phyloP scores from a whole-genome alignment of 371 early-diverging fungal species.

The Fennellomyces sp. region DNA sequence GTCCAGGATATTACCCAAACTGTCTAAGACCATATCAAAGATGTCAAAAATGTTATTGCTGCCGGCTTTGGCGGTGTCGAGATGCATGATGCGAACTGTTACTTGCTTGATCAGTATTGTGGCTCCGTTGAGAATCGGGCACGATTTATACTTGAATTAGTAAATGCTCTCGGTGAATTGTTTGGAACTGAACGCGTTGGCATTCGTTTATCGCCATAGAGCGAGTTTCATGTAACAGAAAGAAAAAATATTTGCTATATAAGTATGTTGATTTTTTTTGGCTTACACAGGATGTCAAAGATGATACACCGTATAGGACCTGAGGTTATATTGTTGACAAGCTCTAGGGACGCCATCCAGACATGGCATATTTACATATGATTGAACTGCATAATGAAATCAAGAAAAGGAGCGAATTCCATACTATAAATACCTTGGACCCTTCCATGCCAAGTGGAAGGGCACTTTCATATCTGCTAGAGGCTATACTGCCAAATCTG shows the following conservation, averaged over 20 bases:
- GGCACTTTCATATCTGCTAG: no score
- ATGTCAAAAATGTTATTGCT: constrained; percentile 36
- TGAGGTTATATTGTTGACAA: constrained; percentile 22
- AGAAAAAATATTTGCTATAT: background rate
- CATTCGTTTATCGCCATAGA: constrained; percentile 20
- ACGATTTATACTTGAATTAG: constrained; percentile 46
- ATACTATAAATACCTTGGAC: constrained; percentile 12
- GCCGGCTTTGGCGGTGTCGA: constrained; percentile 71
- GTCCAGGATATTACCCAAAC: constrained; percentile 64
- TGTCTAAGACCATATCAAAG: constrained; percentile 58
- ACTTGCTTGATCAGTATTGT: constrained; percentile 62
- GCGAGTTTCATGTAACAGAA: constrained; percentile 9
- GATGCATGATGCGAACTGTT: constrained; percentile 70
- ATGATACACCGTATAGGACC: constrained; percentile 32
- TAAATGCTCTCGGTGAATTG: constrained; percentile 28
- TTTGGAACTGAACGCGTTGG: constrained; percentile 13
- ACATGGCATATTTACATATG: constrained; percentile 35
- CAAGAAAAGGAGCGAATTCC: background rate
- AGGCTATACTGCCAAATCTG: constrained; percentile 15
- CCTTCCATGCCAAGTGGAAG: constrained; percentile 30
- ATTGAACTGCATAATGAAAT: constrained; percentile 25
- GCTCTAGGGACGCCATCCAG: constrained; percentile 22
- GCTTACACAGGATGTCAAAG: constrained; percentile 19
- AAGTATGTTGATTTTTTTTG: background rate
- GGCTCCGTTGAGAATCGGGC: constrained; percentile 55